Evolutionary conservation across 2,329 filamentous ascomycete species (phyloP), one percentile per base, ranked within the genome.

Genomic region (Penicillium crustosum): DNA sequence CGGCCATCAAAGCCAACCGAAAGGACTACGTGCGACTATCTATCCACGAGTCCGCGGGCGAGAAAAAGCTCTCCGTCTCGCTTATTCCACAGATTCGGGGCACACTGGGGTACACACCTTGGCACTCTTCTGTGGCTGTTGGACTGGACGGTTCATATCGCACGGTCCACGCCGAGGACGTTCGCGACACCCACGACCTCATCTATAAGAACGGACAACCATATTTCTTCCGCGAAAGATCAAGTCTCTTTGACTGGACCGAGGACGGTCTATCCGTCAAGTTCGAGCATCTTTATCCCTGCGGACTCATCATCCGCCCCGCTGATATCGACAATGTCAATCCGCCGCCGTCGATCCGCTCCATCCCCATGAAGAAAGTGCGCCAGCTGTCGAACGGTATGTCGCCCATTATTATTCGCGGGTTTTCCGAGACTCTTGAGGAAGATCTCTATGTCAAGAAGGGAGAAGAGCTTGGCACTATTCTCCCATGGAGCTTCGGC

Each of bases 341-440:
- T 10, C 51, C 59, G 3, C 61, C 58, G 12, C 67, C 67, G 5
- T 69, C 67, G 1, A 62, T 70, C 44, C 53, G 57, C 6, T 56
- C 36, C 15, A 57, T 68, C 2, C 67, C 67, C 9, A 67, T 70
- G 66, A 57, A 53, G 12, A 70, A 69, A 42, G 61, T 69, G 36
- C 64, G 67, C 3, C 49, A 81, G 2, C 66, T 86, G 0, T 72
- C 82, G 0, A 78, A 84, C 57, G 66, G 72, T 33, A 81, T 81
- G 64, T 85, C 83, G 0, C 83, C 83, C 0, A 70, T 86, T 5
- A 65, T 85, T 4, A 69, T 85, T 1, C 80, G 83, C 1, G 82
- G 78, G 0, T 85, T 86, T 50, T 65, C 74, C 10, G 75, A 80
- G 41, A 82, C 77, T 2, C 76, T 75, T 0, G 71, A 81, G 13